Base-by-base conservation (phyloP, 495 filamentous ascomycete species). In the Aspergillus homomorphus region DNA sequence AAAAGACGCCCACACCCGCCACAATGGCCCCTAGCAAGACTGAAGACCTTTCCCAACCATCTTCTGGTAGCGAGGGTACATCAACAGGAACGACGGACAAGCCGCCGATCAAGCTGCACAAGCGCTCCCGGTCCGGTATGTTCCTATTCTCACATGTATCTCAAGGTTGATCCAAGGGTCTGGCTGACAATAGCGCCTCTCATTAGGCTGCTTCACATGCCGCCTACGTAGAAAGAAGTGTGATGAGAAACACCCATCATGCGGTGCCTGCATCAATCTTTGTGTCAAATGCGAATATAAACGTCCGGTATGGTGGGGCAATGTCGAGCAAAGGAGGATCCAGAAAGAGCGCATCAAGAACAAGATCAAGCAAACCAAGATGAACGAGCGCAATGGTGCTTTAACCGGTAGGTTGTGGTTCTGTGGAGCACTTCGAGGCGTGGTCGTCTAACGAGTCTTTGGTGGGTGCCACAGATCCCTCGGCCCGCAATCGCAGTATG, bases 281-380 rank as follows among this genome's bases (percentile, higher is more conserved):
- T 84, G 86, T 10, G 81, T 98, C 21, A 77, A 77, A 58, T 98
- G 94, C 74, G 91, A 98, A 79, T 98, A 97, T 75, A 96, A 96
- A 82, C 80, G 92, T 68, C 93, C 94, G 12, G 83, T 89, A 71
- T 98, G 94, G 94, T 98, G 94, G 94, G 89, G 86, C 72, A 96
- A 89, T 77, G 86, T 88, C 64, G 91, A 96, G 60, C 84, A 87
- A 73, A 81, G 94, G 58, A 84, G 87, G 64, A 69, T 86, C 22
- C 90, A 96, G 69, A 98, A 98, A 80, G 94, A 97, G 69, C 77
- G 84, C 20, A 92, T 98, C 78, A 98, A 98, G 82, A 87, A 88
- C 77, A 91, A 92, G 73, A 98, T 98, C 77, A 96, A 96, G 83
- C 85, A 90, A 55, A 97, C 92, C 60, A 97, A 98, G 82, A 80